A percentile compares a stretch with the other conserved stretches of the same genome.
These are phyloP conservation scores for Daucus carota DNA, from an alignment of 129 eudicot genomes.

Conservation along the genomic window DH1_v3.0 NC_030385.2:11480501-11481000, in stretches of 20 bases:
- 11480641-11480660: conserved; percentile 58
- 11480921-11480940: conserved; percentile 70
- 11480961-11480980: not conserved
- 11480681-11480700: conserved; percentile 81
- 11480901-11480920: conserved; percentile 76
- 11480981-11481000: not conserved
- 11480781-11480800: not conserved
- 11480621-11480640: conserved; percentile 62
- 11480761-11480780: not conserved
- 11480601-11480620: conserved; percentile 62
- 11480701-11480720: not conserved
- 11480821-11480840: not conserved
- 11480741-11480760: not conserved
- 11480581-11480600: conserved; percentile 89
- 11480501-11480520: not conserved
- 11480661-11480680: conserved; percentile 82
- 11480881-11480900: conserved; percentile 61
- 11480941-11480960: conserved; percentile 32
- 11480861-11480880: conserved; percentile 58
- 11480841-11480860: conserved; percentile 44
- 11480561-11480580: conserved; percentile 98
- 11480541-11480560: conserved; percentile 7
- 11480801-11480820: not conserved
- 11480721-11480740: not conserved
- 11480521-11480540: not conserved